Evolutionary conservation across 2,329 filamentous ascomycete species (phyloP), one percentile per base, ranked within the genome.

Genomic region (Fusarium oxysporum): DNA sequence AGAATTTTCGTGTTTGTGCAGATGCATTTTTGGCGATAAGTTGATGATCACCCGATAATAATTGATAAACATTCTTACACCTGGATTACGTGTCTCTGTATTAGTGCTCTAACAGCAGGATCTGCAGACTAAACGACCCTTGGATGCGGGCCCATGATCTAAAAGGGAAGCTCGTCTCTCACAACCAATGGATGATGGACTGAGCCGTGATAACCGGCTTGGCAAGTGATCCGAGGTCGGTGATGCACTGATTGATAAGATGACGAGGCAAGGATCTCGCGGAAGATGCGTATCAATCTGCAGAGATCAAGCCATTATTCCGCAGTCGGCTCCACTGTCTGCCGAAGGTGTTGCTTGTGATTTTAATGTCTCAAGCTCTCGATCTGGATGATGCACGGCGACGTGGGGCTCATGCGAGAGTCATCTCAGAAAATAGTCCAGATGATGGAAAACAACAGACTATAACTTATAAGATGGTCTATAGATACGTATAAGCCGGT

Each of bases 181-280:
- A 8, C 9, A 12, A 5, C 50, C 44, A 60, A 70, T 70, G 12
- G 35, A 21, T 1, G 30, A 53, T 9, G 21, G 33, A 43, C 14
- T 17, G 44, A 25, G 48, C 68, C 68, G 68, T 35, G 23, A 61
- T 70, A 66, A 19, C 68, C 60, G 68, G 54, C 68, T 70, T 70
- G 60, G 68, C 68, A 41, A 48, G 5, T 28, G 30, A 38, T 70
- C 66, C 54, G 66, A 65, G 37, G 66, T 70, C 61, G 66, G 68
- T 45, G 47, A 38, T 58, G 41, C 37, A 47, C 60, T 70, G 68
- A 70, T 70, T 70, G 68, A 70, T 70, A 70, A 70, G 68, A 65
- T 70, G 48, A 51, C 23, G 7, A 12, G 45, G 21, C 45, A 59
- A 40, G 40, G 37, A 47, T 66, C 17, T 57, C 12, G 30, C n/a